Conservation (phyloP, 768 basidiomycete genomes). For the Termitomyces sp. region DNA sequence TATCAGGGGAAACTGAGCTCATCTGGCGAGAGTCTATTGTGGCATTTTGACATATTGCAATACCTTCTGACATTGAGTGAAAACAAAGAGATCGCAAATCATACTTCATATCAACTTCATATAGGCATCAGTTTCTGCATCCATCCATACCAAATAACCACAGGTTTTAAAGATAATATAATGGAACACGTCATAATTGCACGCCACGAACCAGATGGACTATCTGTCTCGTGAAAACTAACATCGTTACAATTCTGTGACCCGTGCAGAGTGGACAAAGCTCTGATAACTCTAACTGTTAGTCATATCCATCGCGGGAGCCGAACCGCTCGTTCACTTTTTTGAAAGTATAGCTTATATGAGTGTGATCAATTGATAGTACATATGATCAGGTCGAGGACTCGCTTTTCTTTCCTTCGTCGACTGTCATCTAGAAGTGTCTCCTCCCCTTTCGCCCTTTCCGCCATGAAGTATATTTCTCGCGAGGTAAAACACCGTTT, state of each 20-base stretch:
- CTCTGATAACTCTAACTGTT: too few relatives aligned
- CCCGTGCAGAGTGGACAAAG: too few relatives aligned
- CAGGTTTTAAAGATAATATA: too few relatives aligned
- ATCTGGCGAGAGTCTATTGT: too few relatives aligned
- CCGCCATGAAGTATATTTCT: constrained; percentile 18
- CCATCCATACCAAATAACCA: background rate
- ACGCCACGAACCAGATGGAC: too few relatives aligned
- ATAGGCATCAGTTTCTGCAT: background rate
- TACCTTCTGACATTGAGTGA: too few relatives aligned
- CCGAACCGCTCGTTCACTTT: background rate
- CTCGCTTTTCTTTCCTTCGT: background rate
- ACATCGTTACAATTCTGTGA: background rate
- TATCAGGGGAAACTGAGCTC: background rate
- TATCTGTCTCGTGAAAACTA: too few relatives aligned
- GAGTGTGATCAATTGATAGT: background rate
- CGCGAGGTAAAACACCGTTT: constrained; percentile 12
- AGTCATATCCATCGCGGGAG: too few relatives aligned
- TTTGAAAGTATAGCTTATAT: background rate
- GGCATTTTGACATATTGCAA: too few relatives aligned
- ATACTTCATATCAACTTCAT: background rate
- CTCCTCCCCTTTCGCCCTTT: background rate
- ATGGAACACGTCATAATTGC: too few relatives aligned
- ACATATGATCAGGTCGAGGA: constrained; percentile 2
- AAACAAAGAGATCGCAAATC: background rate
- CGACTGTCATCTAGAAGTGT: background rate